These are phyloP conservation scores for Hypoxylon sp. DNA, from an alignment of 2,329 filamentous ascomycete species.

Conservation along the genomic window DNA sequence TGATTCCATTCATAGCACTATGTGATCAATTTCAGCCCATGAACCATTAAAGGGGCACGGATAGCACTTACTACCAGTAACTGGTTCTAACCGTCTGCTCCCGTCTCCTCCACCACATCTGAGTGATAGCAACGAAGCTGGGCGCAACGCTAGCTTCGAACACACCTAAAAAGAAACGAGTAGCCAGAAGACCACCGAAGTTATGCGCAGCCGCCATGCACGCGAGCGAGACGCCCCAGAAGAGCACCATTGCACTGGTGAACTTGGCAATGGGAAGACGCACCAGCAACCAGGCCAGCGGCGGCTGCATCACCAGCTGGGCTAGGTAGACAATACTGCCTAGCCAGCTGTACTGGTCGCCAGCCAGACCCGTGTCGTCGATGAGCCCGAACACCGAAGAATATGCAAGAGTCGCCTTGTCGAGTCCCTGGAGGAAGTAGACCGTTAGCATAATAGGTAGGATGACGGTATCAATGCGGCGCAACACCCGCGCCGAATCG, in stretches of 20 bases:
- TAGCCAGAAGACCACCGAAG: conserved; percentile 65
- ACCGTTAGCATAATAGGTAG: conserved; percentile 67
- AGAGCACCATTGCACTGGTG: conserved; percentile 65
- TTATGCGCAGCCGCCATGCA: conserved; percentile 67
- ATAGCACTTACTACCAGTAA: conserved; percentile 65
- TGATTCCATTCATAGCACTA: conserved; percentile 70
- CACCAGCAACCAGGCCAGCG: conserved; percentile 68
- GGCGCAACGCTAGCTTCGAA: conserved; percentile 68
- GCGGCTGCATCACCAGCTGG: conserved; percentile 67
- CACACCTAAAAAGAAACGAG: conserved; percentile 69
- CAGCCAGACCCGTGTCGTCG: conserved; percentile 69
- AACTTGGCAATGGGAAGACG: conserved; percentile 74
- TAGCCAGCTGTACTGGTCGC: conserved; percentile 63
- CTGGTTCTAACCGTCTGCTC: conserved; percentile 71
- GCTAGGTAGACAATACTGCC: conserved; percentile 66
- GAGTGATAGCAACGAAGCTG: conserved; percentile 69
- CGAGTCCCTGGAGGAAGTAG: conserved; percentile 74
- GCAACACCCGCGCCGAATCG: conserved; percentile 39
- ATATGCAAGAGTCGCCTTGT: conserved; percentile 73
- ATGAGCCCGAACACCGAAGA: conserved; percentile 75
- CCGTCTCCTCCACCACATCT: conserved; percentile 73
- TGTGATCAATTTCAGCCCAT: neutral
- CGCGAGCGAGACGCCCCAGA: conserved; percentile 66
- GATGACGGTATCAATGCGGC: conserved; percentile 58
- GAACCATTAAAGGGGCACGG: neutral